Conservation (phyloP, 2,329 filamentous ascomycete genomes). For the Amesomyces nigricolor region DNA sequence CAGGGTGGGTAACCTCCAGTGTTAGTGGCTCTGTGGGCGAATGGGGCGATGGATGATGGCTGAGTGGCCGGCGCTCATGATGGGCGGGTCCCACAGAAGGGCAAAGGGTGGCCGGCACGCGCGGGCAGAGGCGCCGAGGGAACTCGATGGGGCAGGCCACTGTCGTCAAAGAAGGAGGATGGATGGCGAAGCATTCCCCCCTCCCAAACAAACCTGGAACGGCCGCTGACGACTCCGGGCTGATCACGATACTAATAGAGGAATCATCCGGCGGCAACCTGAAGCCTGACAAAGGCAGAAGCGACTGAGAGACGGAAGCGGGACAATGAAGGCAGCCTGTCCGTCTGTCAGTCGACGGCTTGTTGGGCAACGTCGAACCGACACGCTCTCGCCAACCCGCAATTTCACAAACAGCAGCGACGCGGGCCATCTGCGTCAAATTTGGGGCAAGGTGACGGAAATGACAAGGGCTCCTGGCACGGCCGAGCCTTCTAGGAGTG, state of each 20-base stretch:
- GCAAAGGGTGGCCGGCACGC: conserved; percentile 10
- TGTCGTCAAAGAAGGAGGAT: neutral
- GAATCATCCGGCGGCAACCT: too few relatives aligned
- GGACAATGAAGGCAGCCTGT: neutral
- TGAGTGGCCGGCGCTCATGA: conserved; percentile 4
- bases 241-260: too few relatives aligned
- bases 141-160: neutral
- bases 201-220: too few relatives aligned
- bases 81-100: conserved; percentile 14
- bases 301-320: too few relatives aligned
- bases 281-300: too few relatives aligned
- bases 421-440: conserved; percentile 2
- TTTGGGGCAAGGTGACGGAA: conserved; percentile 23
- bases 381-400: neutral
- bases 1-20: conserved; percentile 7
- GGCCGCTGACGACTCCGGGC: too few relatives aligned
- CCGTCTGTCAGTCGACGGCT: neutral
- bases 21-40: conserved; percentile 8
- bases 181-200: neutral
- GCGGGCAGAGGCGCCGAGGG: conserved; percentile 13
- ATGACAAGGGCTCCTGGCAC: conserved; percentile 21
- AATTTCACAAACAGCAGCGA: conserved; percentile 12
- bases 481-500: conserved; percentile 16
- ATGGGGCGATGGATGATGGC: conserved; percentile 17
- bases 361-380: neutral